Conservation (phyloP, 169 alveolate species). For the Eimeria necatrix region DNA sequence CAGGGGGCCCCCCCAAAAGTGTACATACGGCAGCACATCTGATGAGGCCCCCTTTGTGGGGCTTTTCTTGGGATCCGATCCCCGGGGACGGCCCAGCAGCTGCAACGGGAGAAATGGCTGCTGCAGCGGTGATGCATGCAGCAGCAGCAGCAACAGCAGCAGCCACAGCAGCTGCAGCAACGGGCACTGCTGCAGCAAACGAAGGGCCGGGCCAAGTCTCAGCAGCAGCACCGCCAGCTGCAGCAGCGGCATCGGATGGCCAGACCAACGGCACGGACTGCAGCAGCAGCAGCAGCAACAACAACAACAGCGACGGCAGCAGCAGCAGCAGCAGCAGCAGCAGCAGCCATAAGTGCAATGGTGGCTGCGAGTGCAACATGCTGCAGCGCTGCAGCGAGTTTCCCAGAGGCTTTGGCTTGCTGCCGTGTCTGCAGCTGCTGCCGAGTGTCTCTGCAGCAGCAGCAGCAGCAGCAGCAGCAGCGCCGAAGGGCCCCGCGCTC, state of each 20-base stretch:
- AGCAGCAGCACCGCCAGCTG: background rate
- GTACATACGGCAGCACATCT: background rate
- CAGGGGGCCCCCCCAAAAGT: background rate
- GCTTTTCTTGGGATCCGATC: too few species aligned
- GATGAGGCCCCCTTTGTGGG: too few species aligned
- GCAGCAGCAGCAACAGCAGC: background rate
- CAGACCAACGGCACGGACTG: background rate
- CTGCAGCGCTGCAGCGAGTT: conserved; percentile 45
- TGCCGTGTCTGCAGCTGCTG: conserved; percentile 41
- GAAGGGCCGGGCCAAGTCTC: background rate
- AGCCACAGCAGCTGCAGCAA: too few species aligned
- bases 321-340: conserved; percentile 33
- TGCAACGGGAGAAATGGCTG: background rate
- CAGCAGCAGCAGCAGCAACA: conserved; percentile 53
- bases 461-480: conserved; percentile 59
- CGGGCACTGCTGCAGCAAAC: background rate
- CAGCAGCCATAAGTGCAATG: background rate
- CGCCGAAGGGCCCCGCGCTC: conserved; percentile 8
- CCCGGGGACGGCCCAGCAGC: conserved; percentile 4
- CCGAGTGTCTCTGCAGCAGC: conserved; percentile 21
- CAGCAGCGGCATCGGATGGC: conserved; percentile 15
- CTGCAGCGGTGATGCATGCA: background rate
- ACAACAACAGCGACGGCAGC: background rate
- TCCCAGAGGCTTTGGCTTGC: background rate
- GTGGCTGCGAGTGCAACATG: conserved; percentile 2